These are phyloP conservation scores for Beauveria sp. DNA, from an alignment of 2,329 filamentous ascomycete species.

Conservation along the genomic window DNA sequence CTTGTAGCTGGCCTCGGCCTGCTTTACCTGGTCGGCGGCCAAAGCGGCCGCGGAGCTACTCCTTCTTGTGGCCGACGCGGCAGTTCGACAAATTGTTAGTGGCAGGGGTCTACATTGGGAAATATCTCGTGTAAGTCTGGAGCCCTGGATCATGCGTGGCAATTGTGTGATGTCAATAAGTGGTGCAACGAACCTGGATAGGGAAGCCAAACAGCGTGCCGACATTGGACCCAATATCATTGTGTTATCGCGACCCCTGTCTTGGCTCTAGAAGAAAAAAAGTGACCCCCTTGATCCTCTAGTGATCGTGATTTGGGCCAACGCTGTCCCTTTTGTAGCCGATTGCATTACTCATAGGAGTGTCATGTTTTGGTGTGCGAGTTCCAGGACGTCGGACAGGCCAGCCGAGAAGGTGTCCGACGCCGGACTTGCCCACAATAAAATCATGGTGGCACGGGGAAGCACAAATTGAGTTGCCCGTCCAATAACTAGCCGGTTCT, in stretches of 20 bases:
- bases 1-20: conserved; percentile 14
- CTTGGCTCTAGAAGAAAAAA: background rate
- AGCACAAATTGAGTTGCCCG: background rate
- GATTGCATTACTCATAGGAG: conserved; percentile 8
- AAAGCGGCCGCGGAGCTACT: background rate
- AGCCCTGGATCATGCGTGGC: background rate
- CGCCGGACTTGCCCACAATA: conserved; percentile 1
- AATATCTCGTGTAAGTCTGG: background rate
- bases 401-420: conserved; percentile 5
- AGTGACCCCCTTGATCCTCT: background rate
- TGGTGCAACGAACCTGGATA: background rate
- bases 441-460: background rate
- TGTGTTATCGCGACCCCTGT: conserved; percentile 5
- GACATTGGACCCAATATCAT: background rate
- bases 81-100: background rate
- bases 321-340: conserved; percentile 2
- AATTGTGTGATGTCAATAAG: background rate
- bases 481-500: background rate
- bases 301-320: background rate
- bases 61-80: background rate
- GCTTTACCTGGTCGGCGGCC: conserved; percentile 2
- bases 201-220: background rate
- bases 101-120: background rate
- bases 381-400: background rate
- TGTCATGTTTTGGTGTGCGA: background rate